A percentile compares a stretch with the other conserved stretches of the same genome.
Evolutionary conservation across 345 rosid species (phyloP).

Genomic region (Cardamine occulta): DNA sequence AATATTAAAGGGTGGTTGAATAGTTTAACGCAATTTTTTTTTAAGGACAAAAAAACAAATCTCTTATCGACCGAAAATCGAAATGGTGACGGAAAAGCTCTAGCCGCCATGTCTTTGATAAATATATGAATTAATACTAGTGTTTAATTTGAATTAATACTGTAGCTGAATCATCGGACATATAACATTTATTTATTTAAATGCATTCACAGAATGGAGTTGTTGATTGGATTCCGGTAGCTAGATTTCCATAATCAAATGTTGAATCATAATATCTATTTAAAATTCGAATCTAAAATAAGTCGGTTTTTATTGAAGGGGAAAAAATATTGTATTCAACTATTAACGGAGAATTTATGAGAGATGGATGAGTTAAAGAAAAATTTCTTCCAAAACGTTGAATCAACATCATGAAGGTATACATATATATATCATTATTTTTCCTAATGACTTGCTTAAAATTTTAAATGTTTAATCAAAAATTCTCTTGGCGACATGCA

Average conservation of each 20-base stretch:
- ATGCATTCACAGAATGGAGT: constrained; percentile 1
- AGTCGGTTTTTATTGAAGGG: neutral
- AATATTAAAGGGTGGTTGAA: too few species aligned
- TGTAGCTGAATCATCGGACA: neutral
- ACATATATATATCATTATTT: neutral
- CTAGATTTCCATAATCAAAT: neutral
- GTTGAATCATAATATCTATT: neutral
- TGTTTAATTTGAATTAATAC: neutral
- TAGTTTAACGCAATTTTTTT: neutral
- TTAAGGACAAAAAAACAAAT: too few species aligned
- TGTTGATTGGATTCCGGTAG: constrained; percentile 5
- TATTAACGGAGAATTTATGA: neutral
- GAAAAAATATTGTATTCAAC: neutral
- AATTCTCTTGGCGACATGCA: neutral
- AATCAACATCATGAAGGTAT: neutral
- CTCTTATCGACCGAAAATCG: too few species aligned
- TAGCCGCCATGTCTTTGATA: constrained; percentile 18
- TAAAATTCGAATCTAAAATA: neutral
- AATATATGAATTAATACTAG: neutral
- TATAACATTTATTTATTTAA: neutral
- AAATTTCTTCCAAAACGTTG: neutral
- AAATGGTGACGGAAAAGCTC: neutral
- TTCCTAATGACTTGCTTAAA: neutral
- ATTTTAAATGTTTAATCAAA: neutral
- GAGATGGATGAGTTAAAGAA: neutral